Evolutionary conservation across 345 rosid genomes (phyloP).

Genomic region (Lumnitzera littorea): DNA sequence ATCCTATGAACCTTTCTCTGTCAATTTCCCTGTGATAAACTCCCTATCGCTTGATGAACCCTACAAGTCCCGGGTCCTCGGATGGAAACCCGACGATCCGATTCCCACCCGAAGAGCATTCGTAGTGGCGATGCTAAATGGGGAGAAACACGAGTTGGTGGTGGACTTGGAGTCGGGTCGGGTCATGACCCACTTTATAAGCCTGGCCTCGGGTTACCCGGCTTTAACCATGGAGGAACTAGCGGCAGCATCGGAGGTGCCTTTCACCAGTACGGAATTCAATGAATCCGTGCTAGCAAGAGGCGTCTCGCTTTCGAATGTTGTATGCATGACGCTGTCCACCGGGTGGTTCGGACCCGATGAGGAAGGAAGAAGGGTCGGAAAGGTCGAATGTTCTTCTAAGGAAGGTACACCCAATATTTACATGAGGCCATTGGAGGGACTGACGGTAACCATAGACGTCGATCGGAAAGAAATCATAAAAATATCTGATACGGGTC

Average conservation of each 20-base stretch:
- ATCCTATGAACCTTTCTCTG: constrained; percentile 45
- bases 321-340: constrained; percentile 54
- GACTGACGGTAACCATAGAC: constrained; percentile 60
- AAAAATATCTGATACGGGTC: constrained; percentile 56
- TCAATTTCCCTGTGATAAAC: constrained; percentile 35
- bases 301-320: constrained; percentile 56
- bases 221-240: constrained; percentile 67
- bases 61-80: constrained; percentile 41
- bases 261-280: constrained; percentile 50
- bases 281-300: constrained; percentile 61
- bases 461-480: constrained; percentile 55
- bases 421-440: constrained; percentile 93
- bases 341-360: constrained; percentile 66
- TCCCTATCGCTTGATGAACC: constrained; percentile 70
- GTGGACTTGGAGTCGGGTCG: constrained; percentile 41
- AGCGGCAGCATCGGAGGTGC: constrained; percentile 33
- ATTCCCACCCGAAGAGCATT: constrained; percentile 48
- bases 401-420: constrained; percentile 65
- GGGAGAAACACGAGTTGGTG: constrained; percentile 34
- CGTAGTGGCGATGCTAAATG: constrained; percentile 52
- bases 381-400: constrained; percentile 75
- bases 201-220: constrained; percentile 66
- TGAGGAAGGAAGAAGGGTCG: constrained; percentile 54
- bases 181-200: constrained; percentile 22
- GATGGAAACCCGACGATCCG: constrained; percentile 58